A percentile compares a stretch with the other conserved stretches of the same genome.
Evolutionary conservation across 2,329 filamentous ascomycete species (phyloP).

Genomic region (Pezicula carpinea): DNA sequence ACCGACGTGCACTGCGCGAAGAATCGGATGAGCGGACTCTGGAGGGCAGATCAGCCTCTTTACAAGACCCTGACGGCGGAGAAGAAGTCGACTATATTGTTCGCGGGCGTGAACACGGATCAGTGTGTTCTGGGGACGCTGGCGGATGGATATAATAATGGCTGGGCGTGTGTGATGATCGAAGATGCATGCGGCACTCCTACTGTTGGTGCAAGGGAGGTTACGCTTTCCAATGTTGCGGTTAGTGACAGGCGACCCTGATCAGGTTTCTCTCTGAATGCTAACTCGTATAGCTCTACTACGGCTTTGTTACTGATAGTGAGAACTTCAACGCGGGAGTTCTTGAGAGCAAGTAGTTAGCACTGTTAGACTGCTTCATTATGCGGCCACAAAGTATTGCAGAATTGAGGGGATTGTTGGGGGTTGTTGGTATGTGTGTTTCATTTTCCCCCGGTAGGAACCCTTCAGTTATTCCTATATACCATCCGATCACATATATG

Average conservation of each 20-base stretch:
- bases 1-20: constrained; percentile 50
- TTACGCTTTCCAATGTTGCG: constrained; percentile 31
- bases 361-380: too few species aligned
- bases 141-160: constrained; percentile 49
- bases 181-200: constrained; percentile 51
- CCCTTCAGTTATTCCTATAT: too few species aligned
- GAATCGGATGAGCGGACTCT: constrained; percentile 54
- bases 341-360: constrained; percentile 1
- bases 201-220: constrained; percentile 33
- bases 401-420: constrained; percentile 5
- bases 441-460: neutral
- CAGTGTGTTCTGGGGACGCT: constrained; percentile 55
- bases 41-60: constrained; percentile 39
- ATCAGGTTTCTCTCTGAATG: neutral
- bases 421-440: neutral
- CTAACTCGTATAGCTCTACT: constrained; percentile 10
- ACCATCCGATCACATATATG: too few species aligned
- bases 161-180: constrained; percentile 51
- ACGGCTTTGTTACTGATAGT: constrained; percentile 21
- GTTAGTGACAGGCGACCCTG: constrained; percentile 25
- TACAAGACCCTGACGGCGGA: constrained; percentile 36
- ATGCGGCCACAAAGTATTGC: constrained; percentile 7
- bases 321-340: constrained; percentile 3
- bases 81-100: constrained; percentile 44
- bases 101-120: constrained; percentile 57